Evolutionary conservation across 1,139 yeast genomes (phyloP), one percentile per base, ranked within the genome.

Genomic region (Oligophagozyma castellii): DNA sequence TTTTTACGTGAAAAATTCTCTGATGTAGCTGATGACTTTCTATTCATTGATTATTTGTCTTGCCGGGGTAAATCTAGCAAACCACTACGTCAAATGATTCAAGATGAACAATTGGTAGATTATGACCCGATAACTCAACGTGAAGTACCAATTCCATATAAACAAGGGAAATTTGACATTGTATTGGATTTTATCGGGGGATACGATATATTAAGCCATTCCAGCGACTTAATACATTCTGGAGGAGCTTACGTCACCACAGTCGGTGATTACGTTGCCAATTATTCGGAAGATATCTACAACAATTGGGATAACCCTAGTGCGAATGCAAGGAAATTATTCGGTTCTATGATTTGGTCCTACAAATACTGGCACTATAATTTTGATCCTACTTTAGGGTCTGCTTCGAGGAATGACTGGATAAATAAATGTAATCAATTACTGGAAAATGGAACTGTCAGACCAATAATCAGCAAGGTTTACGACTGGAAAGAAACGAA

Each of bases 111-210:
- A 25, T 32, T 39, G 12, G 44, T 42, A 14, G 53, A 53, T 16
- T 46, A 35, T 31, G 55, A 53, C 25, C 42, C 37, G 2, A 38
- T 39, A 3, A 35, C 40, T 2, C 54, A 52, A 2, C 29, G 41
- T 4, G 44, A 45, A 13, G 30, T 46, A 14, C 45, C 51, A 12
- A 33, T 40, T 6, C 44, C 40, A 18, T 51, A 48, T 28, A 34
- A 36, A 12, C 51, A 49, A 33, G 55, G 59, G 3, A 59, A 56
- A 35, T 59, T 55, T 56, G 64, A 62, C 32, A 35, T 64, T 7
- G 60, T 67, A 4, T 36, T 67, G 12, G 74, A 69, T 42, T 58
- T 64, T 32, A 60, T 67, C 22, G 75, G 75, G 35, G 71, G 64
- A 4, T 53, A 54, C 25, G 53, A 53, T 19, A 39, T 58, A 4